Conservation (phyloP, 1,139 yeast genomes). For the Scheffersomyces titani region DNA sequence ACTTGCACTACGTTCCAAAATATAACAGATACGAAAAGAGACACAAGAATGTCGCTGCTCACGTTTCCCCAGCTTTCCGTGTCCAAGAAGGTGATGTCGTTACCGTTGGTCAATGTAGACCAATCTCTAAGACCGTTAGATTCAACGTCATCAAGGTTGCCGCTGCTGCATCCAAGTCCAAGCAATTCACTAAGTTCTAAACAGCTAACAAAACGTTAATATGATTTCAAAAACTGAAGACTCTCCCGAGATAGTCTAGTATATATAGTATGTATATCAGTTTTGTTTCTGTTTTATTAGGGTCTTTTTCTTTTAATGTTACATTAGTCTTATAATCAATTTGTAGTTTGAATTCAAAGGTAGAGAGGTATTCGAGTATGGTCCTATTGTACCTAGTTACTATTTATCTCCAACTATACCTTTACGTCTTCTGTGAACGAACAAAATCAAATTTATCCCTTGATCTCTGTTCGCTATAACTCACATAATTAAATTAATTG, state of each 20-base stretch:
- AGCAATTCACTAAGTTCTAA: conserved; percentile 97
- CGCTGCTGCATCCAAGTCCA: conserved; percentile 84
- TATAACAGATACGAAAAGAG: conserved; percentile 99
- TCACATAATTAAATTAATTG: too few relatives aligned
- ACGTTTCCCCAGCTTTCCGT: conserved; percentile 99
- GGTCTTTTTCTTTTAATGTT: conserved; percentile 21
- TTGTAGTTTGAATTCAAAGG: not conserved
- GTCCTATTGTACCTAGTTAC: too few relatives aligned
- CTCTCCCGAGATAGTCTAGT: conserved; percentile 6
- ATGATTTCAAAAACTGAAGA: not conserved
- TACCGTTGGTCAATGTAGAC: conserved; percentile 99
- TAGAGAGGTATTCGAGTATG: too few relatives aligned
- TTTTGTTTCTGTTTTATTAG: conserved; percentile 6
- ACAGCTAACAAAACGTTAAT: conserved; percentile 9
- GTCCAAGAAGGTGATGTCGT: conserved; percentile 98
- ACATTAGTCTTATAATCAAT: conserved; percentile 17
- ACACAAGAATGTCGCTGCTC: conserved; percentile 99
- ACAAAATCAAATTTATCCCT: too few relatives aligned
- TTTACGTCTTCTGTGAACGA: too few relatives aligned
- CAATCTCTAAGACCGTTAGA: conserved; percentile 99
- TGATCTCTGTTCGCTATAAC: too few relatives aligned
- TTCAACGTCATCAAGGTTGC: conserved; percentile 98
- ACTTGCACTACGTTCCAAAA: conserved; percentile 99
- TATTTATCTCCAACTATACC: too few relatives aligned
- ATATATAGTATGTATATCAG: conserved; percentile 3